A percentile compares a stretch with the other conserved stretches of the same genome.
Conservation (phyloP, 306 rosid genomes). For the Vachellia pachyceras region DNA sequence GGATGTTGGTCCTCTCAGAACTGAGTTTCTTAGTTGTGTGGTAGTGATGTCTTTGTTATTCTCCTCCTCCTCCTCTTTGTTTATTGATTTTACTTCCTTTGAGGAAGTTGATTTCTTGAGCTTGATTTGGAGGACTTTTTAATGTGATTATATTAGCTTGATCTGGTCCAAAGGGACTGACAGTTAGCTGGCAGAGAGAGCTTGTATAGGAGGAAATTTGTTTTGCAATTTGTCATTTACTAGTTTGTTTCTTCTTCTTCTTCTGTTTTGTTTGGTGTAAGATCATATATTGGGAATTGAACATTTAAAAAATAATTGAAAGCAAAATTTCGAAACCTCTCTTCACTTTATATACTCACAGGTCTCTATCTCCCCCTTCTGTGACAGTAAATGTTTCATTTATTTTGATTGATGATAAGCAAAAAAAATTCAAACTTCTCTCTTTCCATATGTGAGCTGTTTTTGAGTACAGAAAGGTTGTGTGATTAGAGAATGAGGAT, state of each 20-base stretch:
- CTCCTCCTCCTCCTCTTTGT: neutral
- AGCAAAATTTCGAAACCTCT: slow-evolving; percentile 23
- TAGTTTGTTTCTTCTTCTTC: slow-evolving; percentile 22
- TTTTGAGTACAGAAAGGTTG: neutral
- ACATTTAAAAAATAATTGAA: slow-evolving; percentile 25
- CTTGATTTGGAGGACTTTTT: slow-evolving; percentile 44
- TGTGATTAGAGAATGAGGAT: neutral
- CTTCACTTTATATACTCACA: neutral
- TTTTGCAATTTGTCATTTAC: slow-evolving; percentile 40
- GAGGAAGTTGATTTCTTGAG: slow-evolving; percentile 36
- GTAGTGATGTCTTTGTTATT: neutral
- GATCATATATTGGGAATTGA: slow-evolving; percentile 11
- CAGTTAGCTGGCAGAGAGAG: slow-evolving; percentile 54
- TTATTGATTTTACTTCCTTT: neutral
- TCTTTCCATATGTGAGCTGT: neutral
- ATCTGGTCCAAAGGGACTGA: slow-evolving; percentile 75
- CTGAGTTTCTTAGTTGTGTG: slow-evolving; percentile 41
- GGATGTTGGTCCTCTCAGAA: slow-evolving; percentile 33
- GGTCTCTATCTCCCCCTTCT: neutral
- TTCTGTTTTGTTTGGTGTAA: slow-evolving; percentile 32
- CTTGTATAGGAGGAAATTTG: slow-evolving; percentile 81
- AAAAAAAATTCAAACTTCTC: neutral
- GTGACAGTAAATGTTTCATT: neutral
- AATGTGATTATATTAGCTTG: slow-evolving; percentile 51
- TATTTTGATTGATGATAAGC: neutral